phyloP scores from a whole-genome alignment of 257 asterid genomes.

The Salvia miltiorrhiza region DNA sequence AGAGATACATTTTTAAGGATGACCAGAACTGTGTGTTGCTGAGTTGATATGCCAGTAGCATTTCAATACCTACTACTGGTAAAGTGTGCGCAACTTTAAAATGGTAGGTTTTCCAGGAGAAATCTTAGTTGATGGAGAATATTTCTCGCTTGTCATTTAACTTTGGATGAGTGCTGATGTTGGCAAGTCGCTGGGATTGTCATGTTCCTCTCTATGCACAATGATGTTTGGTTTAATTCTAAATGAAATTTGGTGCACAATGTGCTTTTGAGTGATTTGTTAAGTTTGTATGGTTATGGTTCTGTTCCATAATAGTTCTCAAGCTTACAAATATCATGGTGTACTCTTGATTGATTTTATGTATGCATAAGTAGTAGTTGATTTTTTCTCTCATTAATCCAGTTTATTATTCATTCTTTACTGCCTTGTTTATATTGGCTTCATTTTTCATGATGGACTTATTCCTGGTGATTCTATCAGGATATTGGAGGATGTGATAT shows the following conservation, averaged over 20 bases:
- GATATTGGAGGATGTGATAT: slow-evolving; percentile 94
- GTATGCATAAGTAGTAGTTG: not conserved
- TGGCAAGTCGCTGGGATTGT: not conserved
- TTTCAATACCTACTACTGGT: too few relatives aligned
- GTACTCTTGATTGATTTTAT: not conserved
- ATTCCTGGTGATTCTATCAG: slow-evolving; percentile 31
- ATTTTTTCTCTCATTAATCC: not conserved
- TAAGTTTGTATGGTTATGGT: not conserved
- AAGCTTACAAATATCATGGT: not conserved
- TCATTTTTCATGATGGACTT: not conserved
- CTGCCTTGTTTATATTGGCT: not conserved
- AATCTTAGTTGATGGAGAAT: not conserved
- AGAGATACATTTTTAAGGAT: too few relatives aligned
- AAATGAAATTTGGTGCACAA: not conserved
- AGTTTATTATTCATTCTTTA: not conserved
- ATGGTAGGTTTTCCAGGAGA: not conserved
- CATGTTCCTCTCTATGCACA: not conserved
- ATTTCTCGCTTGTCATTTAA: not conserved
- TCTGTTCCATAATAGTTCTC: not conserved
- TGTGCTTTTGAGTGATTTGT: not conserved
- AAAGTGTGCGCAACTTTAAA: too few relatives aligned
- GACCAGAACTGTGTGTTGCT: too few relatives aligned
- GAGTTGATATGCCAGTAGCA: too few relatives aligned
- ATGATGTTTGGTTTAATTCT: not conserved
- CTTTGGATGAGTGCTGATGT: not conserved